phyloP scores from a whole-genome alignment of 2,329 filamentous ascomycete genomes.

The Clonostachys solani region DNA sequence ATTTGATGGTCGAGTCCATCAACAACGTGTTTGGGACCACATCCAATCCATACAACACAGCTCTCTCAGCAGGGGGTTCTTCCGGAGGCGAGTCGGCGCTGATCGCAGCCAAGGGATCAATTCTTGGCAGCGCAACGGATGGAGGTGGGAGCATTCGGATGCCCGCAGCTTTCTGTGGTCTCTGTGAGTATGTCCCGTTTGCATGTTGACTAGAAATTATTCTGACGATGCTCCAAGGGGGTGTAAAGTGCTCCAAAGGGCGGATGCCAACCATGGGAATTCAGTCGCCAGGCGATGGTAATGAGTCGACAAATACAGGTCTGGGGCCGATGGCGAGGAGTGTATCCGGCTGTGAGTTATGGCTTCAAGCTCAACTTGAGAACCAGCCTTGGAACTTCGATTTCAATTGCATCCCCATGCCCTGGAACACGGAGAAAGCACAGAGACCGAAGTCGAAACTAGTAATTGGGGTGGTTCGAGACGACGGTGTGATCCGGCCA shows the following conservation, averaged over 20 bases:
- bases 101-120: background rate
- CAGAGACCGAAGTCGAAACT: background rate
- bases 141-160: conserved; percentile 1
- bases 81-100: background rate
- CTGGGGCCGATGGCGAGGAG: conserved; percentile 59
- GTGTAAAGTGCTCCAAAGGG: background rate
- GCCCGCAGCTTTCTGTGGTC: conserved; percentile 1
- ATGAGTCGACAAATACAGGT: conserved; percentile 60
- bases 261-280: background rate
- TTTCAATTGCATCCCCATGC: conserved; percentile 51
- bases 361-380: conserved; percentile 45
- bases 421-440: conserved; percentile 34
- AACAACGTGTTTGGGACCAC: conserved; percentile 19
- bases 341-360: conserved; percentile 50
- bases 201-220: background rate
- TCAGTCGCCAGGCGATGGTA: conserved; percentile 47
- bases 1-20: conserved; percentile 55
- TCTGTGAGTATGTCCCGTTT: background rate
- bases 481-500: conserved; percentile 1
- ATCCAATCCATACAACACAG: conserved; percentile 24
- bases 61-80: conserved; percentile 13
- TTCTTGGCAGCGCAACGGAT: conserved; percentile 1
- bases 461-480: background rate
- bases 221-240: background rate
- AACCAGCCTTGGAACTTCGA: conserved; percentile 52